These are phyloP conservation scores for Diplodia seriata DNA, from an alignment of 2,329 filamentous ascomycete genomes.

Conservation along the genomic window DNA sequence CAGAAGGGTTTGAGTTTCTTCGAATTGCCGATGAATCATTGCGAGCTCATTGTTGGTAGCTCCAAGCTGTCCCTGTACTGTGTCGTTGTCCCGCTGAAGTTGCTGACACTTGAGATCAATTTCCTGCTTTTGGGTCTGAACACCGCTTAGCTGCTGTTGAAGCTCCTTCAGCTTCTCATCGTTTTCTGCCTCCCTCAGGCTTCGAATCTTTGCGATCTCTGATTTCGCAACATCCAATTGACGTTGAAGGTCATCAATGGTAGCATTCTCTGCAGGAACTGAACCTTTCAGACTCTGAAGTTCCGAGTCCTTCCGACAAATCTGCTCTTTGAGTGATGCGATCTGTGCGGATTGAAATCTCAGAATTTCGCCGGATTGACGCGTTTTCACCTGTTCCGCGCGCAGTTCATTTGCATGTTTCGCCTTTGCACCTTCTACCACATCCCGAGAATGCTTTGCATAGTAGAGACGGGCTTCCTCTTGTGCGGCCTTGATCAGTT, in stretches of 20 bases:
- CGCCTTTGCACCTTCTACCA: background rate
- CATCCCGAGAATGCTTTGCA: background rate
- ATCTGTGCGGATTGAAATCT: background rate
- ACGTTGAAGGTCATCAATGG: background rate
- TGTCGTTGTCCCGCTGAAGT: background rate
- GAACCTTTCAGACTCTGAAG: background rate
- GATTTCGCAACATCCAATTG: background rate
- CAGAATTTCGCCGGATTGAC: background rate
- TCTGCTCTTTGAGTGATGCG: slow-evolving; percentile 12
- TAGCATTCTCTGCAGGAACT: too few relatives aligned
- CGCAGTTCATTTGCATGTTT: slow-evolving; percentile 6
- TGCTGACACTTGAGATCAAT: background rate
- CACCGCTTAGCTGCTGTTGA: background rate
- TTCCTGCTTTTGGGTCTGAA: background rate
- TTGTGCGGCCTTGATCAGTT: background rate
- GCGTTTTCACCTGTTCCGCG: background rate
- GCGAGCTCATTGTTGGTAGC: background rate
- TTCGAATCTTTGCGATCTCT: background rate
- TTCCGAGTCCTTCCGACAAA: background rate
- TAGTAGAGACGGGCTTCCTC: background rate
- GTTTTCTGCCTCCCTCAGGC: background rate
- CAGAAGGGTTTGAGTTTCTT: background rate
- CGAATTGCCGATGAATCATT: background rate
- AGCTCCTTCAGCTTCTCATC: background rate
- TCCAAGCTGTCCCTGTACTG: background rate